Base-by-base conservation (phyloP, 2,329 filamentous ascomycete genomes). In the Remersonia thermophila region DNA sequence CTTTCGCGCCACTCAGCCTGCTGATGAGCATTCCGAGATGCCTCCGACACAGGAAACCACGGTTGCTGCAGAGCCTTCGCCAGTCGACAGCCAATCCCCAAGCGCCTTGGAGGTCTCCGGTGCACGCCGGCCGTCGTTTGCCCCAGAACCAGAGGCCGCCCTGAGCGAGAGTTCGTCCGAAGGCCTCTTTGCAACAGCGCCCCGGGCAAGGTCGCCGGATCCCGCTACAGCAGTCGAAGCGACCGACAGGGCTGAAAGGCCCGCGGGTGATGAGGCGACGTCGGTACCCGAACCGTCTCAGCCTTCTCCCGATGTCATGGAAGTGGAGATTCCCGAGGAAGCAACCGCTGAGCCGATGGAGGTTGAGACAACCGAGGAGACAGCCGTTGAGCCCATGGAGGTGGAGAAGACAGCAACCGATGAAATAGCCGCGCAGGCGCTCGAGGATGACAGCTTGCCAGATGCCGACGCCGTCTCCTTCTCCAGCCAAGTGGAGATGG, bases 401-500 rank as follows among this genome's bases (percentile, higher is more conserved):
- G 18, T 28, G 3, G 29, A 36, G 25, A 29, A 36, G 27, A 27
- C 10, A 15, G 30, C 33, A 30, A 15, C 8, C 13, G 28, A 28
- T 11, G 23, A 26, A 26, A 7, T 26, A 11, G 23, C 23, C 7
- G 23, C 23, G 23, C 7, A 11, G 7, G 40, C 28, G 6, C 20
- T 27, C 13, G 36, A 30, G 3, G 39, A 36, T 11, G 27, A 16
- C 9, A 27, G 23, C 23, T 14, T 39, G 33, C 18, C 39, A 9
- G 42, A 45, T 33, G 41, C 34, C 5, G 32, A 41, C 23, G 23
- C 33, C 17, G 25, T 20, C 8, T 41, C 44, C 7, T 31, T 43
- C 20, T 23, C 38, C 9, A 46, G 34, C 17, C 40, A 43, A 29
- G 32, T 41, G 1, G 40, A 43, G 30, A 40, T 36, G 32, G 27